Conservation (phyloP, 2,329 filamentous ascomycete species). For the Penicillium sp. region DNA sequence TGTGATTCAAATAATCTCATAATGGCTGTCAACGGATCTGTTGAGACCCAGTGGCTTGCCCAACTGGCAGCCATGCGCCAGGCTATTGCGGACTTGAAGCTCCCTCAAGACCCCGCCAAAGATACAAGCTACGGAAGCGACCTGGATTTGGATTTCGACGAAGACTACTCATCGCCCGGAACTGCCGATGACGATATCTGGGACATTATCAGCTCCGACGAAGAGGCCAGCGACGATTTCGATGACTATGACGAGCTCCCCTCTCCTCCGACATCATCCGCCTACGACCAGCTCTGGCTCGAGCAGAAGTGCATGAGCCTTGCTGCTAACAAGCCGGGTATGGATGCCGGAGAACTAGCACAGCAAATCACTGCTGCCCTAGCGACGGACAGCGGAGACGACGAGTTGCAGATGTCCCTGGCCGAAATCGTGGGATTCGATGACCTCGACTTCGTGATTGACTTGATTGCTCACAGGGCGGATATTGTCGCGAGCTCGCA, state of each 20-base stretch:
- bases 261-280: constrained; percentile 23
- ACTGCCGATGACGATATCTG: constrained; percentile 74
- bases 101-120: constrained; percentile 43
- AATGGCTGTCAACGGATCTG: too few species aligned
- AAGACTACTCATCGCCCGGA: constrained; percentile 53
- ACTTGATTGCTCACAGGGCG: constrained; percentile 69
- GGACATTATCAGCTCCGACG: constrained; percentile 75
- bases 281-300: constrained; percentile 63
- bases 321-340: constrained; percentile 54
- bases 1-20: too few species aligned
- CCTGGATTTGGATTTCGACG: constrained; percentile 51
- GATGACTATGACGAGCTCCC: constrained; percentile 45
- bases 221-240: constrained; percentile 57
- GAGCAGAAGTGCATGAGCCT: constrained; percentile 58
- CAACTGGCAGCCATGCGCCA: constrained; percentile 80
- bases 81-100: constrained; percentile 64
- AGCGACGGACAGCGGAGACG: constrained; percentile 60
- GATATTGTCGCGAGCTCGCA: constrained; percentile 50
- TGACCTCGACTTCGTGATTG: constrained; percentile 87
- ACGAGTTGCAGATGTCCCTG: constrained; percentile 82
- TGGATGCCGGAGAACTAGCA: constrained; percentile 62
- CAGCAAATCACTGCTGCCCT: constrained; percentile 70
- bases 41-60: constrained; percentile 66
- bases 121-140: constrained; percentile 46
- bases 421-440: constrained; percentile 88